A percentile compares a stretch with the other conserved stretches of the same genome.
Evolutionary conservation across 805 yeast species (phyloP).

Genomic region (Candida endomychidarum): DNA sequence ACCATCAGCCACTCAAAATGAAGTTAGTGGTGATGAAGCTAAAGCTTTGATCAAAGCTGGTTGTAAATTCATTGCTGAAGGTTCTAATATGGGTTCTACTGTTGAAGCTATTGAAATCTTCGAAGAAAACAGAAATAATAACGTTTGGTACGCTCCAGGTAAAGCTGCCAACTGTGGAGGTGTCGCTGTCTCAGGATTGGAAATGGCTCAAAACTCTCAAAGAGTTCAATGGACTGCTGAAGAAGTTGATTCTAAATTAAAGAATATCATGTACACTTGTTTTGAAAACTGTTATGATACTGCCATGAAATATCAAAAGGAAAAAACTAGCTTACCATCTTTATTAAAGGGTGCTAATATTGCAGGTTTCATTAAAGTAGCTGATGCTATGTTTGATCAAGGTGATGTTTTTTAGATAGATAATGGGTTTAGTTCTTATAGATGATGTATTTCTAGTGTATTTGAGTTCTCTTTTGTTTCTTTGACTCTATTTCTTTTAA

Average conservation of each 20-base stretch:
- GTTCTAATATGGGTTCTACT: conserved; percentile 99
- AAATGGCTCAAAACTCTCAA: conserved; percentile 99
- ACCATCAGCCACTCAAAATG: conserved; percentile 98
- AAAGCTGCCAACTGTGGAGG: conserved; percentile 99
- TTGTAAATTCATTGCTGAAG: conserved; percentile 93
- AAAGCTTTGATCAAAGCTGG: conserved; percentile 91
- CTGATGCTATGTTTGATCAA: conserved; percentile 96
- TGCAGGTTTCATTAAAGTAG: conserved; percentile 98
- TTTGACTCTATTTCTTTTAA: conserved; percentile 18
- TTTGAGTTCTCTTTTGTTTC: background rate
- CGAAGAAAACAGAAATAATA: conserved; percentile 71
- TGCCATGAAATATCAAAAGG: conserved; percentile 76
- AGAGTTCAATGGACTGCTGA: conserved; percentile 88
- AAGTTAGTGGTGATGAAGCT: conserved; percentile 96
- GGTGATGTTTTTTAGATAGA: conserved; percentile 64
- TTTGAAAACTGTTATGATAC: conserved; percentile 91
- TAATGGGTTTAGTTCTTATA: conserved; percentile 2
- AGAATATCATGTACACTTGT: conserved; percentile 89
- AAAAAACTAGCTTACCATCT: conserved; percentile 76
- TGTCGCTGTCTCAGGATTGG: conserved; percentile 97
- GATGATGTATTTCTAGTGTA: too few species aligned
- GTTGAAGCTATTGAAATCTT: conserved; percentile 94
- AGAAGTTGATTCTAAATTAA: conserved; percentile 88
- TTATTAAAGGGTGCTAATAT: conserved; percentile 98
- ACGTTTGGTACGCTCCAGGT: conserved; percentile 98